Percentiles rank a stretch among this genome's conserved stretches.
phyloP scores from a whole-genome alignment of 305 asterid genomes.

The Andrographis paniculata region DNA sequence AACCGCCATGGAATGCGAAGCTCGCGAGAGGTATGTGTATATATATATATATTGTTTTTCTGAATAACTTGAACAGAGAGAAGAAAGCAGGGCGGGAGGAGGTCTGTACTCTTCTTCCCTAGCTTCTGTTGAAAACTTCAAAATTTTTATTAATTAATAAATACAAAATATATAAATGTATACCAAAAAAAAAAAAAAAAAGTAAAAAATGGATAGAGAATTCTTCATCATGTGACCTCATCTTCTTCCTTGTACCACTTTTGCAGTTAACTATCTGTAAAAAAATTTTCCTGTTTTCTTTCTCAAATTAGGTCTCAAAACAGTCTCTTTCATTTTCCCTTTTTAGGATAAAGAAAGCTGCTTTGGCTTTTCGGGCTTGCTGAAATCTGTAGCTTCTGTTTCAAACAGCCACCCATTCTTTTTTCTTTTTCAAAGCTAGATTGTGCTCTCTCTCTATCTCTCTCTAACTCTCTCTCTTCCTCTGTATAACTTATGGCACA shows the following conservation, averaged over 20 bases:
- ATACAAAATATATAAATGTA: no score
- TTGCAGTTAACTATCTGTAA: not conserved
- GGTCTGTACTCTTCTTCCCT: no score
- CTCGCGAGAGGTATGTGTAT: slow-evolving; percentile 37
- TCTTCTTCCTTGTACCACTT: not conserved
- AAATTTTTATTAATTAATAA: no score
- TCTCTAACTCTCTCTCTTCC: no score
- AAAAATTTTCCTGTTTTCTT: not conserved
- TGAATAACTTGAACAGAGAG: not conserved
- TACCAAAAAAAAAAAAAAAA: no score
- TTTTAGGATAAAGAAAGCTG: not conserved
- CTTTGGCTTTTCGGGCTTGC: slow-evolving; percentile 4
- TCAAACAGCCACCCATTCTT: not conserved
- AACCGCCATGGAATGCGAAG: slow-evolving; percentile 24
- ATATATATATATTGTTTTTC: no score
- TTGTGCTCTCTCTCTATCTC: no score
- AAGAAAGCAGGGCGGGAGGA: no score
- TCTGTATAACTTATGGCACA: no score
- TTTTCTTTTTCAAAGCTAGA: not conserved
- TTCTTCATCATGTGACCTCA: not conserved
- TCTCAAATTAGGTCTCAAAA: slow-evolving; percentile 3
- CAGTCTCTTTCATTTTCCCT: not conserved
- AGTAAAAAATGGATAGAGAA: no score
- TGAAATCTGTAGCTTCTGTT: slow-evolving; percentile 6
- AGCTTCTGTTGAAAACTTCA: no score